Conservation (phyloP, 1,284 basidiomycete species). For the Sanghuangporus weigelae region DNA sequence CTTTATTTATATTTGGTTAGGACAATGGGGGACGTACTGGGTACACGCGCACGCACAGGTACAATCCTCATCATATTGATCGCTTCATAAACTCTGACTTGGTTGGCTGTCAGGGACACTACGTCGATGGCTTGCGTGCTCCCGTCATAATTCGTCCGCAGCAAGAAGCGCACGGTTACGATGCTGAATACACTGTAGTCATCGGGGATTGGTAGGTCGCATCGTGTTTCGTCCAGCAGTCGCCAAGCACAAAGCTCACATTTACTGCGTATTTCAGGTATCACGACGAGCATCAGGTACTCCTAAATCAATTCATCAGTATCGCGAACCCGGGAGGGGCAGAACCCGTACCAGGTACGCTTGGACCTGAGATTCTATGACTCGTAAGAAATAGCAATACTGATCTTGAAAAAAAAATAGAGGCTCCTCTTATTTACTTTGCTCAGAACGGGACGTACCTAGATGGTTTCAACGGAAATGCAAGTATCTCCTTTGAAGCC, state of each 20-base stretch:
- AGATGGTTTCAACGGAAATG: conserved; percentile 81
- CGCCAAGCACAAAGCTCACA: too few species aligned
- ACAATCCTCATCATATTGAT: conserved; percentile 5
- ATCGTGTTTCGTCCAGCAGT: too few species aligned
- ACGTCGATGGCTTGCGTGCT: conserved; percentile 80
- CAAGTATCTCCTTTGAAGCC: conserved; percentile 76
- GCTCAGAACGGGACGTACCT: conserved; percentile 71
- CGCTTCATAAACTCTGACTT: background rate
- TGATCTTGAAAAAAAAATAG: conserved; percentile 31
- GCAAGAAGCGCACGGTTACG: conserved; percentile 67
- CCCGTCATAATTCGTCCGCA: conserved; percentile 72
- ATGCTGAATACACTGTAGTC: conserved; percentile 87
- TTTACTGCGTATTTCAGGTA: conserved; percentile 31
- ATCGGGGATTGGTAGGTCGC: conserved; percentile 64
- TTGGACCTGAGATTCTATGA: background rate
- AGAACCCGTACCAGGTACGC: conserved; percentile 78
- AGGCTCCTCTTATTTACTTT: conserved; percentile 83
- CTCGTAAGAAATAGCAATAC: background rate
- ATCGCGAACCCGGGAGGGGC: conserved; percentile 76
- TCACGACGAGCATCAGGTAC: conserved; percentile 63
- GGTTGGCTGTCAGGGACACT: conserved; percentile 62
- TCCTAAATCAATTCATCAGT: conserved; percentile 71
- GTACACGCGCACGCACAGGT: conserved; percentile 70
- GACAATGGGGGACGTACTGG: conserved; percentile 87
- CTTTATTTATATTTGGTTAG: background rate